Evolutionary conservation across 352 stramenopile species (phyloP).

Genomic region (Phytophthora megakarya): DNA sequence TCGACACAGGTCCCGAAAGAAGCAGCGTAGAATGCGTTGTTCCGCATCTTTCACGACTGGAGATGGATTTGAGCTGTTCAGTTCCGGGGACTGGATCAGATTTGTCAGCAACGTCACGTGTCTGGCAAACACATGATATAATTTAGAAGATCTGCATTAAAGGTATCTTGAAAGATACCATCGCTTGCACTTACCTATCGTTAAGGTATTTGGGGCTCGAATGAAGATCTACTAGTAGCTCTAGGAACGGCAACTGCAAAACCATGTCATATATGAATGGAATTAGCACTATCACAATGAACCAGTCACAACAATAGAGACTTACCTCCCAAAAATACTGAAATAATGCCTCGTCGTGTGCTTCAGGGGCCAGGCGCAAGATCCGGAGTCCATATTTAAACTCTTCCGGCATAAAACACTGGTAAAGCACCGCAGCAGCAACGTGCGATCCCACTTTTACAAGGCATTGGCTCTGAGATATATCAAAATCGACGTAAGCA

Average conservation of each 20-base stretch:
- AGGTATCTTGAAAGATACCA: not conserved
- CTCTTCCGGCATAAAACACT: constrained; percentile 81
- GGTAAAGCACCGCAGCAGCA: constrained; percentile 83
- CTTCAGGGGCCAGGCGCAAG: constrained; percentile 69
- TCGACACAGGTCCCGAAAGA: constrained; percentile 77
- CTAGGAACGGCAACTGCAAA: constrained; percentile 73
- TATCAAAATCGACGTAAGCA: constrained; percentile 13
- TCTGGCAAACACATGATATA: constrained; percentile 31
- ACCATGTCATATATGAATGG: not conserved
- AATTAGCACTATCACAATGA: too few species aligned
- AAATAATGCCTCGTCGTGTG: constrained; percentile 77
- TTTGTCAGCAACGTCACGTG: constrained; percentile 80
- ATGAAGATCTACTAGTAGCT: constrained; percentile 80
- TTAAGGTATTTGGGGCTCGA: constrained; percentile 75
- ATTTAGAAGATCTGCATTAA: not conserved
- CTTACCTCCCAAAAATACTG: constrained; percentile 89
- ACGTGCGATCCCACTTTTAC: constrained; percentile 82
- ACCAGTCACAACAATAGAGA: too few species aligned
- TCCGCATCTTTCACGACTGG: constrained; percentile 70
- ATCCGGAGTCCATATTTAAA: constrained; percentile 84
- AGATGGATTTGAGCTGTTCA: constrained; percentile 78
- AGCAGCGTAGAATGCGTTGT: constrained; percentile 83
- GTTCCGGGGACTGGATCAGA: constrained; percentile 80
- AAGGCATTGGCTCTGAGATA: constrained; percentile 77
- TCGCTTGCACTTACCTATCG: constrained; percentile 45